Base-by-base conservation (phyloP, 768 basidiomycete species). In the Boletus barrowsii region DNA sequence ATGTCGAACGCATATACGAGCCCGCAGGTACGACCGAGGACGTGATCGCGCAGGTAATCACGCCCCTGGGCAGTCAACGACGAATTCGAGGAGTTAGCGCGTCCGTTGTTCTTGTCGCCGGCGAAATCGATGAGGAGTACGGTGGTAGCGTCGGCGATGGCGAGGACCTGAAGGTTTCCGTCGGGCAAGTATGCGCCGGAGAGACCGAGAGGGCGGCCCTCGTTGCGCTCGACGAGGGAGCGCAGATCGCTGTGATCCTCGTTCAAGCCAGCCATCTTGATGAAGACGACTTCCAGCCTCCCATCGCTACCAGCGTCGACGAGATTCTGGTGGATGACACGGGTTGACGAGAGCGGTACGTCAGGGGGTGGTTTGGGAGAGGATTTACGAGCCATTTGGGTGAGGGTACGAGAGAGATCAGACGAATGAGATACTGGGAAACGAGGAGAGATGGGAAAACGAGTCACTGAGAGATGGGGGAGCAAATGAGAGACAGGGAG, bases 51-150 rank as follows among this genome's bases (percentile, higher is more conserved):
- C 29, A 71, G 54, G 45, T 68, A 71, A 55, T 62, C 63, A 17
- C 60, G 59, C 1, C 69, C 69, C 9, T 42, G 22, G 20, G 60
- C 53, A 30, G 48, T 47, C 50, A 55, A 46, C 43, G 64, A 57
- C 8, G 60, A 8, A 4, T 57, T n/a, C 3, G 70, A 55, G 4
- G 63, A 53, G 7, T 42, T 59, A 67, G 29, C 71, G 66, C 63
- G 69, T 62, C 53, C 66, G 67, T 72, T 71, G 70, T 64, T 65
- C 65, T 69, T 72, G 58, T 59, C 57, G 3, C 53, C 50, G 4
- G 49, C 10, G 14, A 73, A 68, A 30, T 72, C 54, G 41, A 71
- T 54, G 39, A 70, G 50, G 48, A 72, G 1, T 5, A 73, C 50
- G 3, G 66, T 53, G 35, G 67, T 51, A 32, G 62, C 52, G 11